Evolutionary conservation across 2,329 filamentous ascomycete species (phyloP), one percentile per base, ranked within the genome.

Genomic region (Monascus ruber): DNA sequence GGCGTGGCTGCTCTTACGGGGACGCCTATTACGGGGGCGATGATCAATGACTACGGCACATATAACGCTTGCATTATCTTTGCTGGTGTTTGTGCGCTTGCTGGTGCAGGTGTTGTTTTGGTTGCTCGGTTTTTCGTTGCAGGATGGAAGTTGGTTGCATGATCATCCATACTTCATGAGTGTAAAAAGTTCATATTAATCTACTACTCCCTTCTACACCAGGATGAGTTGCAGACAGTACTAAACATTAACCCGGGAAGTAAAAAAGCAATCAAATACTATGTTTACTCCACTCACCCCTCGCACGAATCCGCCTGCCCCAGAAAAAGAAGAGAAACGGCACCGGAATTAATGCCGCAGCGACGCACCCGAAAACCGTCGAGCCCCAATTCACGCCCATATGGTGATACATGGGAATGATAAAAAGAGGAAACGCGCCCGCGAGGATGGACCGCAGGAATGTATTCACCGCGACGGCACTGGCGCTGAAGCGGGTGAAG

Each of bases 271-370:
- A 17, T 17, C 17, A 17, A 17, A 17, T 17, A 17, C 17, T 17
- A 17, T 17, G 17, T 3, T 17, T 17, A 17, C 17, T 17, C 17
- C 17, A 17, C 17, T 17, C 17, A 17, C 17, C 17, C 17, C 17
- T 17, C 2, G 17, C 17, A 17, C 17, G 17, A 17, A 17, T 17
- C 17, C 42, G 48, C 25, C 55, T 40, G 7, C 66, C 63, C 42
- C 63, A 66, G 31, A 53, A 59, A 60, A 68, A 66, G 43, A 70
- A 66, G 24, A 69, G 38, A 24, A 69, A 62, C 1, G 66, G 67
- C n/a, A 69, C 63, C 1, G 65, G 65, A 33, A 70, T 34, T 6
- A 60, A 53, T 5, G 62, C 37, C 6, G 55, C 55, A 28, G 64
- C 62, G 1, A 70, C 51, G 1, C 50, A 65, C 4, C 65, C 67